phyloP scores from a whole-genome alignment of 2,329 filamentous ascomycete species.

The Rhytidhysteron rufulum region DNA sequence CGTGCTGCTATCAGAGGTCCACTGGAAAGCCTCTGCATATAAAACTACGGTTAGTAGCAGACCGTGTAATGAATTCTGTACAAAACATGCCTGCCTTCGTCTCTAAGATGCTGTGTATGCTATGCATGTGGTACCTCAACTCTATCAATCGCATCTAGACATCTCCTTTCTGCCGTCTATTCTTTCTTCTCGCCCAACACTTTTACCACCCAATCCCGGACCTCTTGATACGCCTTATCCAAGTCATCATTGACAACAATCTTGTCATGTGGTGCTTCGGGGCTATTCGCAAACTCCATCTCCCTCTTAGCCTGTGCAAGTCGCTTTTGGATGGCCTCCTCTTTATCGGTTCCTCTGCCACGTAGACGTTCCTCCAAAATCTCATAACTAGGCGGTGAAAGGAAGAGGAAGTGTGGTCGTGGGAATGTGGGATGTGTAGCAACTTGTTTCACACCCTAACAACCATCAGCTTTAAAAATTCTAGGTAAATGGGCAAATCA shows the following conservation, averaged over 20 bases:
- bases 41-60: too few relatives aligned
- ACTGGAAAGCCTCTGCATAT: too few relatives aligned
- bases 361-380: constrained; percentile 62
- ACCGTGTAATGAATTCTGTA: too few relatives aligned
- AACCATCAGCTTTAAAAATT: not conserved
- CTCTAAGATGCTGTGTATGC: too few relatives aligned
- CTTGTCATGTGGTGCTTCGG: constrained; percentile 48
- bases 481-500: constrained; percentile 1
- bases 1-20: too few relatives aligned
- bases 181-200: not conserved
- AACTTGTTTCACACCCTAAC: constrained; percentile 84
- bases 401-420: constrained; percentile 73
- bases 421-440: constrained; percentile 65
- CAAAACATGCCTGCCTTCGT: too few relatives aligned
- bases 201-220: constrained; percentile 51
- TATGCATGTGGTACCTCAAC: too few relatives aligned
- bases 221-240: constrained; percentile 46
- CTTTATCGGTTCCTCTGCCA: constrained; percentile 40
- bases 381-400: constrained; percentile 73
- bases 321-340: constrained; percentile 46
- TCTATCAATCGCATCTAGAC: too few relatives aligned
- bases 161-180: too few relatives aligned
- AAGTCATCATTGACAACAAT: constrained; percentile 51
- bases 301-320: constrained; percentile 46
- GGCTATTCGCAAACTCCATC: constrained; percentile 38